Base-by-base conservation (phyloP, 140 eudicot species). In the Stevia rebaudiana region DNA sequence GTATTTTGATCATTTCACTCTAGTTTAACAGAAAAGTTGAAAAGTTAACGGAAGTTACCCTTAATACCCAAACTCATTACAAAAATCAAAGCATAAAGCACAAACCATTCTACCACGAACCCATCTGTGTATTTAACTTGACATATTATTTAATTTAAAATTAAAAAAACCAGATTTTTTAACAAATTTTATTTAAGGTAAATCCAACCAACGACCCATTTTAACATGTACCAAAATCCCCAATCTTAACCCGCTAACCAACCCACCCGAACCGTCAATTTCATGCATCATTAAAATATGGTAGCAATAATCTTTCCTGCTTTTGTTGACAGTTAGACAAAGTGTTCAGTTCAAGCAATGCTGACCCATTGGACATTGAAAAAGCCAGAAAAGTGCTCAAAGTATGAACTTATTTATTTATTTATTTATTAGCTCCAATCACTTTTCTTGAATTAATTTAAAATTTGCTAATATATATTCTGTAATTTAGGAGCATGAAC, bases 361-460 rank as follows among this genome's bases (percentile, higher is more conserved):
- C 94, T 0, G 96, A 91, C 61, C 95, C 98, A 9, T 42, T 37
- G 60, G 98, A 87, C 69, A 72, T 91, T 35, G 98, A 91, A 77
- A 91, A 81, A 64, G 98, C 88, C 71, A 84, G 87, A 70, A 81
- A 83, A 79, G 85, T 88, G 76, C 82, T 88, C 0, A 82, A 82
- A 67, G 95, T 86, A 58, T 31, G 79, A 51, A 42, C 50, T 23
- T 1, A 3, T 35, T 3, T 12, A 4, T 12, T 24, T 4, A 40
- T 48, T 69, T 47, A 41, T 19, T 13, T n/a, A n/a, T n/a, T n/a
- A n/a, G n/a, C n/a, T n/a, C 43, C 24, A 15, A 6, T 52, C 19
- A 25, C 18, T 22, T 51, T 46, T 53, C 39, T 19, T 37, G 23
- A 18, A 50, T 30, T 24, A 49, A 33, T n/a, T n/a, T n/a, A n/a